Evolutionary conservation across 2,329 filamentous ascomycete genomes (phyloP), one percentile per base, ranked within the genome.

Genomic region (Hypocreales sp.): DNA sequence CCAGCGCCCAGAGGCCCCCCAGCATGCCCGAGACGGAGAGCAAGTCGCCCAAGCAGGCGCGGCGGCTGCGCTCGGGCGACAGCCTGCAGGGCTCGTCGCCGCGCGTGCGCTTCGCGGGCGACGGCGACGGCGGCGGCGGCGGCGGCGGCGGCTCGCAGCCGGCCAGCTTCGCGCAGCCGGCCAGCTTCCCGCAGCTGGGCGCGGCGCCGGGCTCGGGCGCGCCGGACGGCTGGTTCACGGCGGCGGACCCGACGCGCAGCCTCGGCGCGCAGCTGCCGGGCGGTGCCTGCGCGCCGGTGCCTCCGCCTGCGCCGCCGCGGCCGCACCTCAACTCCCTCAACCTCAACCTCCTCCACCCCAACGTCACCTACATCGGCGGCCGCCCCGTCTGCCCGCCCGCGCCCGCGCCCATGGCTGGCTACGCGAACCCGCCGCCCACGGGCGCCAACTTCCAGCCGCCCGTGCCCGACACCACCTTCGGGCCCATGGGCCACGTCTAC

Each of bases 391-490:
- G 10, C 10, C 37, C 39, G 21, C 39, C 35, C 14, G 31, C 31
- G 12, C 31, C 24, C 31, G 36, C 36, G 31, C 34, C 38, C 35
- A 55, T 53, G 53, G 51, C 48, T 28, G 50, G 53, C 31, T 63
- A 64, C 37, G 48, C 50, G 34, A 57, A 58, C 36, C 60, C 54
- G 35, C 51, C 55, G 22, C 45, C 50, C 17, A 41, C 41, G 25
- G 61, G 61, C 29, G 43, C 64, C 26, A 60, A 67, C 43, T 72
- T 65, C 39, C 64, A 72, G 40, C 70, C 69, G 1, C 67, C 64
- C 16, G 64, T 69, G 11, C 65, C 67, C 4, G 64, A 70, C 37
- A 70, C 67, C 11, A 63, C 61, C 23, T 56, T 60, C 41, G 70
- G 69, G 4, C 60, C 65, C 2, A 64, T 65, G 31, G 41, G 56